Conservation (phyloP, 2,329 filamentous ascomycete genomes). For the Nothomitra cinnamomea region DNA sequence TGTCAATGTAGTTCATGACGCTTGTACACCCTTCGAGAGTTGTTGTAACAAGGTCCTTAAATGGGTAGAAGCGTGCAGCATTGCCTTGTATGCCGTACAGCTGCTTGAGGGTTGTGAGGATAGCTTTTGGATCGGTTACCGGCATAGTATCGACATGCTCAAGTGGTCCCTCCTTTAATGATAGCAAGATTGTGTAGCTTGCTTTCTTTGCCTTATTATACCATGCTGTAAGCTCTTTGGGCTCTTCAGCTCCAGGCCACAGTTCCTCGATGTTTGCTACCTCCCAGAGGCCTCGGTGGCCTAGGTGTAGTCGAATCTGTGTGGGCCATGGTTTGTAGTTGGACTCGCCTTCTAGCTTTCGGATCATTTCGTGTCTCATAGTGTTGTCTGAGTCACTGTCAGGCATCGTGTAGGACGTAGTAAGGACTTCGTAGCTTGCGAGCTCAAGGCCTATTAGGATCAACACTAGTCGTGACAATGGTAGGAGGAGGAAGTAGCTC, state of each 20-base stretch:
- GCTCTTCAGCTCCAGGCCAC: not conserved
- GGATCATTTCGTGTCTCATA: not conserved
- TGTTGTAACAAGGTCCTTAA: not conserved
- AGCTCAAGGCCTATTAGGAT: not conserved
- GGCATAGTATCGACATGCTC: not conserved
- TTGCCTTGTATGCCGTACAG: not conserved
- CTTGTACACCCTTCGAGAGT: not conserved
- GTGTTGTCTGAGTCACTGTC: not conserved
- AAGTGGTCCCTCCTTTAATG: not conserved
- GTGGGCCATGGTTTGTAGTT: slow-evolving; percentile 1
- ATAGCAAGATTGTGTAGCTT: not conserved
- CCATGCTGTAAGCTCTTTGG: not conserved
- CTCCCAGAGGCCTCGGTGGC: not conserved
- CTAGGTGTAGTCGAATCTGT: not conserved
- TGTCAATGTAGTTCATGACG: not conserved
- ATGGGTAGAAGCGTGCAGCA: not conserved
- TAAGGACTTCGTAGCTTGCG: not conserved
- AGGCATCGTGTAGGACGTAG: not conserved
- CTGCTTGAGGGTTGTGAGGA: not conserved
- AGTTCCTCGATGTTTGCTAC: not conserved
- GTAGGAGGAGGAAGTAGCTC: not conserved
- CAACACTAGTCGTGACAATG: not conserved
- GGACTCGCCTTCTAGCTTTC: not conserved
- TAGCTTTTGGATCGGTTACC: not conserved
- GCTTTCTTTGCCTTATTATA: not conserved